Evolutionary conservation across 2,329 filamentous ascomycete genomes (phyloP), one percentile per base, ranked within the genome.

Genomic region (Exophiala oligosperma): DNA sequence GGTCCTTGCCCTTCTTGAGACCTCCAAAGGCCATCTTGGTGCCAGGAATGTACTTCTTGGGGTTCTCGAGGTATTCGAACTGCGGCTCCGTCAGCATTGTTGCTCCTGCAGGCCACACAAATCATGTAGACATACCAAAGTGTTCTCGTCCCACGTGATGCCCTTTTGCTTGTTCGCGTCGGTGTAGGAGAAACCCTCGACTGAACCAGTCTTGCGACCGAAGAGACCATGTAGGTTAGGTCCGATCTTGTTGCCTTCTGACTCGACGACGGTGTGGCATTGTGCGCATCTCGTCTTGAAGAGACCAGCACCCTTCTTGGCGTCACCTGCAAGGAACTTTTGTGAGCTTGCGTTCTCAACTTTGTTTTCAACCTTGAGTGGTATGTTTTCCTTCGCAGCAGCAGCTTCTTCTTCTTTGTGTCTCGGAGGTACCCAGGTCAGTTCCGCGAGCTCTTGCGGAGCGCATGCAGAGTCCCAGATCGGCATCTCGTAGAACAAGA

Each of bases 11-110:
- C 91, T 99, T 99, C 92, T 99, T 99, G 75, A 99, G 86, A 79
- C 94, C 94, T 82, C 94, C 94, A 77, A 97, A 99, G 72, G 94
- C 94, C 94, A 99, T 99, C 91, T 97, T 99, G 83, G 94, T 99
- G 71, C 94, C 94, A 70, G 94, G 94, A 68, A 99, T 97, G 87
- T 92, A 99, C 86, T 97, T 97, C 89, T 99, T 99, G 82, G 94
- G 94, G 89, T 97, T 97, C 87, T 99, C 94, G 73, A 99, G 92
- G 88, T 99, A 99, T 69, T 88, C 85, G 81, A 96, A 97, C 90
- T 92, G 70, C 49, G 65, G 17, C 29, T 24, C 17, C 40, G 49
- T 49, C 56, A 17, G 24, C 21, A 49, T 48, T 14, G 12, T 7
- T 21, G 9, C 26, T 6, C 9, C 12, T 32, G 24, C 4, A 43